These are phyloP conservation scores for Lactifluus hygrophoroides DNA, from an alignment of 768 basidiomycete species.

Conservation along the genomic window DNA sequence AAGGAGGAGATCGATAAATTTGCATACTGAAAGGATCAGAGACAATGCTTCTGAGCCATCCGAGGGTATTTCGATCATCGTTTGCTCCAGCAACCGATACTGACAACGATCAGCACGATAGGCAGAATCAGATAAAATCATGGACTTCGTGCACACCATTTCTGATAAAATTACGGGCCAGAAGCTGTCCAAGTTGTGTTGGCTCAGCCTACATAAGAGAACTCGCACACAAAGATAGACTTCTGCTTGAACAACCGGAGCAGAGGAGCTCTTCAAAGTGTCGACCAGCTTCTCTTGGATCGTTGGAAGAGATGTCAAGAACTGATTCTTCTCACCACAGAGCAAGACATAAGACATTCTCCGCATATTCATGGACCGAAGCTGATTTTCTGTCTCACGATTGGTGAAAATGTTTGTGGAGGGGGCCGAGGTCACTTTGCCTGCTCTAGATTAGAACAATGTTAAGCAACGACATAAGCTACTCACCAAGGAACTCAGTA, in stretches of 20 bases:
- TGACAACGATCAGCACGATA: constrained; percentile 26
- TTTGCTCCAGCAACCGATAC: constrained; percentile 87
- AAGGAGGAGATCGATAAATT: constrained; percentile 88
- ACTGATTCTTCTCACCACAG: constrained; percentile 84
- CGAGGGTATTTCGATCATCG: constrained; percentile 56
- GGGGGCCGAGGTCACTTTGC: constrained; percentile 72
- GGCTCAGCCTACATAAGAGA: constrained; percentile 79
- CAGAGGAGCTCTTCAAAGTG: constrained; percentile 67
- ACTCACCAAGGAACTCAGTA: constrained; percentile 70
- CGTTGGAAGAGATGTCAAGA: constrained; percentile 77
- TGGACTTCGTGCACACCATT: constrained; percentile 42
- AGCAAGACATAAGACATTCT: constrained; percentile 83
- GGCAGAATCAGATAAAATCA: background rate
- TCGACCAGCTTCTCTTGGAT: constrained; percentile 99
- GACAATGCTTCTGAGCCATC: constrained; percentile 83
- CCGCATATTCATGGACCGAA: constrained; percentile 79
- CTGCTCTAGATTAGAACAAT: constrained; percentile 32
- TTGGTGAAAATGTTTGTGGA: constrained; percentile 97
- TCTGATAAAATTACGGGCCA: constrained; percentile 96
- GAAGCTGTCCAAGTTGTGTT: constrained; percentile 88
- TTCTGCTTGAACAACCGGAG: constrained; percentile 85
- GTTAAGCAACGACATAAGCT: constrained; percentile 15
- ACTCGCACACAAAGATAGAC: constrained; percentile 92
- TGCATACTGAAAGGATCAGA: constrained; percentile 81
- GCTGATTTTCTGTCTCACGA: constrained; percentile 85